Evolutionary conservation across 2,329 filamentous ascomycete genomes (phyloP), one percentile per base, ranked within the genome.

Genomic region (Sporothrix protearum): DNA sequence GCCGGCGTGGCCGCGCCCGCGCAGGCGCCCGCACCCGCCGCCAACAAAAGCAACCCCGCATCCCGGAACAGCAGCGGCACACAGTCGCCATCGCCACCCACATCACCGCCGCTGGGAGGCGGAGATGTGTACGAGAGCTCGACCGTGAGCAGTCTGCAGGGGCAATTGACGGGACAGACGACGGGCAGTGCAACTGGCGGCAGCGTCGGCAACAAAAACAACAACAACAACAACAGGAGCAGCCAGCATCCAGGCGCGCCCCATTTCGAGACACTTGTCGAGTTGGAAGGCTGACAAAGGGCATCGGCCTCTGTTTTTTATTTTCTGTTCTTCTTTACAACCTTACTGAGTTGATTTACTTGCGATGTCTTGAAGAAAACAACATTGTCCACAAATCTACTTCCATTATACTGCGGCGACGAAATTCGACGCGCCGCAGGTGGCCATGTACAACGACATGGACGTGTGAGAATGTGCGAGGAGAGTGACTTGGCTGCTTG

Each of bases 261-360:
- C 3, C 12, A 19, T n/a, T 47, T 71, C 36, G 61, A 57, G 61
- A 67, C 69, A 19, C 30, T 67, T 9, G 69, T 71, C 1, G 69
- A 71, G 61, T 19, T 71, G 33, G 69, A 71, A 22, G 66, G 66
- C 14, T 68, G 25, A 67, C 5, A 3, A 14, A 3, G 4, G 5
- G 25, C 6, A 19, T 28, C n/a, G n/a, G n/a, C n/a, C n/a, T n/a
- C n/a, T n/a, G n/a, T n/a, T n/a, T n/a, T n/a, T n/a, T n/a, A n/a
- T n/a, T n/a, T n/a, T n/a, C n/a, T n/a, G n/a, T n/a, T n/a, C n/a
- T n/a, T n/a, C n/a, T n/a, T n/a, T n/a, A n/a, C n/a, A n/a, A n/a
- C n/a, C n/a, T n/a, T n/a, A n/a, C n/a, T n/a, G n/a, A n/a, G n/a
- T n/a, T n/a, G n/a, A n/a, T n/a, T n/a, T n/a, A n/a, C n/a, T n/a